Evolutionary conservation across 148 eudicot species (phyloP), one percentile per base, ranked within the genome.

Genomic region (Vaccinium corymbosum): DNA sequence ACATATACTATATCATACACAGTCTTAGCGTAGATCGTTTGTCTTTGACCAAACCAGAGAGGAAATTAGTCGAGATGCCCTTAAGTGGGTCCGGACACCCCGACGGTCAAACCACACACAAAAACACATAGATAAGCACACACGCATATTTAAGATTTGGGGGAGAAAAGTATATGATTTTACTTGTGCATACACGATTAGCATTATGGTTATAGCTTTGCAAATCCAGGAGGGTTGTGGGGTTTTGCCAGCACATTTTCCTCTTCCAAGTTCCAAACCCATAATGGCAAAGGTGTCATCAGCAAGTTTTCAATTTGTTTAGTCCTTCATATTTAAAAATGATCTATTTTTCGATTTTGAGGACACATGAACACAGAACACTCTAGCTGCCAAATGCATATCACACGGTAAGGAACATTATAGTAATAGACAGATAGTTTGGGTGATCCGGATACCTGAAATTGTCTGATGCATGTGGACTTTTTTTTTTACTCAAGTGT

Each of bases 201-300:
- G 74, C 5, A 14, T 16, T 4, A 59, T 16, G 22, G 66, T 59
- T 59, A 52, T 52, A 25, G 38, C 70, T 62, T 19, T 19, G 25
- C 25, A 25, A 62, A 62, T 62, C 70, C 25, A 62, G 70, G 25
- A 52, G 12, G 8, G 7, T 35, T 38, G 76, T 73, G 77, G 77
- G 77, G 77, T 73, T 73, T 38, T 35, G 77, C 77, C 77, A 73
- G 50, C 25, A 35, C 51, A 42, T 35, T 73, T 73, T 19, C 77
- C 50, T 42, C 51, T 73, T 73, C 22, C 51, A 72, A 72, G 27
- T 64, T 64, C 71, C 71, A 64, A 64, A 64, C 51, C 20, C 77
- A 73, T 42, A 35, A 35, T 19, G 20, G 77, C 77, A 73, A 73
- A 38, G 77, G 77, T 73, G 20, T 71, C 75, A 32, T 71, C 15